phyloP scores from a whole-genome alignment of 192 early-diverging fungal genomes.

The Mortierella claussenii region DNA sequence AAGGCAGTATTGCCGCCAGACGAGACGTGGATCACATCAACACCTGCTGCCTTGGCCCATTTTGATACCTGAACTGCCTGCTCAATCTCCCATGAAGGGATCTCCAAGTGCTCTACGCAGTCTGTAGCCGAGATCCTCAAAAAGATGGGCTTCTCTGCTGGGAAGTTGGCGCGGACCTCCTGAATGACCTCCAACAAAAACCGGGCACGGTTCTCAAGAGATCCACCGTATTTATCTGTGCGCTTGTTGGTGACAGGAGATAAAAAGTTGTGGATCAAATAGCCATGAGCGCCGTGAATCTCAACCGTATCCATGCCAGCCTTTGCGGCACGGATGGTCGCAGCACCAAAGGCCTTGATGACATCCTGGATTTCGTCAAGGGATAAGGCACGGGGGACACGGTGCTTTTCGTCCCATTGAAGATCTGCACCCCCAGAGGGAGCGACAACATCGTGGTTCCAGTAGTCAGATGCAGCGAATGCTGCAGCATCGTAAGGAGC shows the following conservation, averaged over 20 bases:
- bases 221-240: slow-evolving; percentile 93
- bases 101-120: slow-evolving; percentile 59
- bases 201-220: slow-evolving; percentile 83
- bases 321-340: slow-evolving; percentile 75
- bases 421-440: slow-evolving; percentile 63
- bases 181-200: slow-evolving; percentile 68
- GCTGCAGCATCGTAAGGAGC: not conserved
- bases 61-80: slow-evolving; percentile 76
- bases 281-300: slow-evolving; percentile 93
- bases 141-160: slow-evolving; percentile 75
- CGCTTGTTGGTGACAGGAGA: slow-evolving; percentile 85
- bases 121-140: slow-evolving; percentile 85
- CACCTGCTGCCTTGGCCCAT: slow-evolving; percentile 71
- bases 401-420: slow-evolving; percentile 51
- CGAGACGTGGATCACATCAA: slow-evolving; percentile 90
- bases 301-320: slow-evolving; percentile 93
- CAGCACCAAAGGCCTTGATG: slow-evolving; percentile 70
- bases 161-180: slow-evolving; percentile 71
- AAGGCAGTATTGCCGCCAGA: slow-evolving; percentile 74
- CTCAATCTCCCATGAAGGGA: slow-evolving; percentile 71
- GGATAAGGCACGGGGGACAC: slow-evolving; percentile 67
- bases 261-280: slow-evolving; percentile 84
- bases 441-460: slow-evolving; percentile 77
- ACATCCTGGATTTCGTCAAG: slow-evolving; percentile 74
- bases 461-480: slow-evolving; percentile 59